Evolutionary conservation across 495 filamentous ascomycete species (phyloP).

Genomic region (Penicillium angulare): DNA sequence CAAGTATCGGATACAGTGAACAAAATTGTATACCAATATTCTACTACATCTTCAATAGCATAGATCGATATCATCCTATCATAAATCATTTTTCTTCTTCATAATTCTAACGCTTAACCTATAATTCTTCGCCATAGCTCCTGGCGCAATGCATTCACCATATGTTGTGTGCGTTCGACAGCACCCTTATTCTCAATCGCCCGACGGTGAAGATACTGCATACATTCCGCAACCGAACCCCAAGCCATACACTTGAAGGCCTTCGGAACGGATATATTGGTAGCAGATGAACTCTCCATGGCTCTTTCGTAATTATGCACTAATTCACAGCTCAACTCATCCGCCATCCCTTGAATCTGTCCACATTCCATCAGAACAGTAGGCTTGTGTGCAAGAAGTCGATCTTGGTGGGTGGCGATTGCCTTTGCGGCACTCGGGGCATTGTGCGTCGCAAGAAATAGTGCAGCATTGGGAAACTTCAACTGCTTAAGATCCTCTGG

Average conservation of each 20-base stretch:
- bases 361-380: slow-evolving; percentile 34
- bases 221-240: slow-evolving; percentile 35
- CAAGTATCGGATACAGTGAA: too few relatives aligned
- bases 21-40: too few relatives aligned
- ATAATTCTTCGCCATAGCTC: slow-evolving; percentile 42
- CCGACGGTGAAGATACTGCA: slow-evolving; percentile 35
- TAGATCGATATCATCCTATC: too few relatives aligned
- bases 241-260: slow-evolving; percentile 40
- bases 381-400: slow-evolving; percentile 18
- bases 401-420: slow-evolving; percentile 21
- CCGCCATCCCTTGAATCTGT: slow-evolving; percentile 64
- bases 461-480: slow-evolving; percentile 30
- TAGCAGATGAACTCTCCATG: slow-evolving; percentile 9
- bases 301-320: slow-evolving; percentile 25
- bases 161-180: slow-evolving; percentile 30
- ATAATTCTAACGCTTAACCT: slow-evolving; percentile 7
- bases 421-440: slow-evolving; percentile 31
- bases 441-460: slow-evolving; percentile 45
- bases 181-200: slow-evolving; percentile 39
- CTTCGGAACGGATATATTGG: slow-evolving; percentile 20
- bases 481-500: slow-evolving; percentile 11
- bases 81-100: background rate
- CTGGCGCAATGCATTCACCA: slow-evolving; percentile 21
- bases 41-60: too few relatives aligned
- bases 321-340: slow-evolving; percentile 34